Evolutionary conservation across 106 monocot genomes (phyloP).

Genomic region (Apostasia shenzhenica): DNA sequence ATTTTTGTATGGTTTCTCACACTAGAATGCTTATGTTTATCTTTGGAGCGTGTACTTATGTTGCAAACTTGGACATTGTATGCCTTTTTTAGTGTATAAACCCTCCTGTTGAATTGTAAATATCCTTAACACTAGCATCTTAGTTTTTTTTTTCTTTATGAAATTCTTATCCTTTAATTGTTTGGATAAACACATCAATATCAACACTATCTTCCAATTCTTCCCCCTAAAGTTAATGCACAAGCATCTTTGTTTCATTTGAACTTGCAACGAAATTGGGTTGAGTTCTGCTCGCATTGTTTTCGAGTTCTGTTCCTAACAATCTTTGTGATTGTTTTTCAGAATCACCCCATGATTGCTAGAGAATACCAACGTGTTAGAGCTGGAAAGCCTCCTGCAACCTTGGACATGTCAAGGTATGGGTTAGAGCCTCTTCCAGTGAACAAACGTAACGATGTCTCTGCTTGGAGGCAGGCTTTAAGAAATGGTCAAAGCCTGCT

Average conservation of each 20-base stretch:
- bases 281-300: not conserved
- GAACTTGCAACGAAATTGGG: not conserved
- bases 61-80: too few species aligned
- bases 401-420: constrained; percentile 85
- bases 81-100: too few species aligned
- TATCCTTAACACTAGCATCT: too few species aligned
- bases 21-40: too few species aligned
- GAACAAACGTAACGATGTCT: constrained; percentile 79
- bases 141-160: too few species aligned
- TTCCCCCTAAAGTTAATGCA: too few species aligned
- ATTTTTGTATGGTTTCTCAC: too few species aligned
- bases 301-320: not conserved
- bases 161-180: too few species aligned
- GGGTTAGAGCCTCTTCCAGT: constrained; percentile 63
- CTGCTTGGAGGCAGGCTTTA: constrained; percentile 75
- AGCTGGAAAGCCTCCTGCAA: constrained; percentile 82
- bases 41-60: too few species aligned
- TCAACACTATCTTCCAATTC: too few species aligned
- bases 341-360: constrained; percentile 96
- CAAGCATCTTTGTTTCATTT: not conserved
- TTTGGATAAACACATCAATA: too few species aligned
- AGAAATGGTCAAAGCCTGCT: constrained; percentile 75
- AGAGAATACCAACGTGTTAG: constrained; percentile 93
- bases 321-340: constrained; percentile 8
- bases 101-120: too few species aligned